A percentile compares a stretch with the other conserved stretches of the same genome.
These are phyloP conservation scores for Plasmodium gallinaceum DNA, from an alignment of 169 alveolate species.

Conservation along the genomic window DNA sequence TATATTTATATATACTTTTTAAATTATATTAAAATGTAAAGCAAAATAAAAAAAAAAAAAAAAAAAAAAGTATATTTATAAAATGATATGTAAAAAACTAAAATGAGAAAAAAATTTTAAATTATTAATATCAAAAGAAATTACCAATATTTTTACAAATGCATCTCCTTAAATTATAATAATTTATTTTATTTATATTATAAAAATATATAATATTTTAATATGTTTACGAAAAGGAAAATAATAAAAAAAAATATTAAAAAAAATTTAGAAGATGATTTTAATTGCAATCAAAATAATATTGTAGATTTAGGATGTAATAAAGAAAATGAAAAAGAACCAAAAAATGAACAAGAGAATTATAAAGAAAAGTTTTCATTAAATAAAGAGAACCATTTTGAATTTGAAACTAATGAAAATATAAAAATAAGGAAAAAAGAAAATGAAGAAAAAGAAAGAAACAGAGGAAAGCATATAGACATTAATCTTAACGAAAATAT, in stretches of 20 bases:
- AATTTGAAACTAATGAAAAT: not conserved
- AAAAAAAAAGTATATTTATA: no score
- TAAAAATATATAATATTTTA: not conserved
- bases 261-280: conserved; percentile 25
- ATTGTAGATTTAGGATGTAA: not conserved
- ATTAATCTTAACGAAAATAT: not conserved
- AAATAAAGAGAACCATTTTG: not conserved
- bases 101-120: no score
- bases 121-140: no score
- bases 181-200: no score
- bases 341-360: not conserved
- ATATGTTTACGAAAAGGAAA: conserved; percentile 69
- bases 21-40: no score
- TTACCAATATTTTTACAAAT: no score
- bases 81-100: no score
- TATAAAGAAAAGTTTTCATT: not conserved
- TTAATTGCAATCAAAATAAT: not conserved
- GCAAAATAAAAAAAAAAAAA: no score
- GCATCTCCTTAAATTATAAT: no score
- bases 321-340: not conserved
- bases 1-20: no score
- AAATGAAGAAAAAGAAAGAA: not conserved
- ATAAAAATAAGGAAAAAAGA: not conserved
- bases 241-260: conserved; percentile 48
- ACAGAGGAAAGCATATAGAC: not conserved